Conservation (phyloP, 148 eudicot genomes). For the Diospyros kaki region DNA sequence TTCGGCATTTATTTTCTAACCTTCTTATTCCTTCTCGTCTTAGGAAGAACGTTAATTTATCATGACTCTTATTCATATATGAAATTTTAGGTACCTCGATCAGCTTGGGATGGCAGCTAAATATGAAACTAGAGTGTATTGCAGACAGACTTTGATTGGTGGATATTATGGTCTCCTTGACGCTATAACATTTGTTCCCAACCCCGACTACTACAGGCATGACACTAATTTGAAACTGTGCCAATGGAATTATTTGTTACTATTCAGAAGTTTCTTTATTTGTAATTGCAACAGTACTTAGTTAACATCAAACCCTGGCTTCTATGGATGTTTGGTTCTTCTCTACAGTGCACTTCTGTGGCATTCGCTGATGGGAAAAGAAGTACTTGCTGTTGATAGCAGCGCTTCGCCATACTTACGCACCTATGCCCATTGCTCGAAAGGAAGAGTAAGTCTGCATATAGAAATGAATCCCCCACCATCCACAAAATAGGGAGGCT, state of each 20-base stretch:
- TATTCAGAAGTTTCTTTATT: background rate
- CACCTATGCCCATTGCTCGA: slow-evolving; percentile 78
- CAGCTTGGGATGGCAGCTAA: slow-evolving; percentile 79
- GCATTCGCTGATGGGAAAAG: slow-evolving; percentile 79
- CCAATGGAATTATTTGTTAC: background rate
- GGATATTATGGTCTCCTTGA: slow-evolving; percentile 85
- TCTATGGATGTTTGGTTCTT: slow-evolving; percentile 6
- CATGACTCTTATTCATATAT: background rate
- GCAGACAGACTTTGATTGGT: slow-evolving; percentile 80
- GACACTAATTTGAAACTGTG: background rate
- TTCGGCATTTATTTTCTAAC: slow-evolving; percentile 4
- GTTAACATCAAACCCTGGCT: background rate
- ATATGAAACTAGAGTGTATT: slow-evolving; percentile 73
- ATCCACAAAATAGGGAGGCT: too few species aligned
- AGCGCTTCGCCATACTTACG: slow-evolving; percentile 54
- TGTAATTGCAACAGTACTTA: background rate
- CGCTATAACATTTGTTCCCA: slow-evolving; percentile 57
- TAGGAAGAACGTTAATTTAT: background rate
- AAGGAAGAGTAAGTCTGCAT: slow-evolving; percentile 54
- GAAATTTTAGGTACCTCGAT: slow-evolving; percentile 66
- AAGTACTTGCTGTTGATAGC: slow-evolving; percentile 57
- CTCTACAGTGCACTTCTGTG: slow-evolving; percentile 72
- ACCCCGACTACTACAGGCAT: slow-evolving; percentile 87
- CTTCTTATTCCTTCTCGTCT: background rate
- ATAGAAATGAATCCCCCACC: too few species aligned